These are phyloP conservation scores for Haplographium delicatum DNA, from an alignment of 495 filamentous ascomycete genomes.

Conservation along the genomic window DNA sequence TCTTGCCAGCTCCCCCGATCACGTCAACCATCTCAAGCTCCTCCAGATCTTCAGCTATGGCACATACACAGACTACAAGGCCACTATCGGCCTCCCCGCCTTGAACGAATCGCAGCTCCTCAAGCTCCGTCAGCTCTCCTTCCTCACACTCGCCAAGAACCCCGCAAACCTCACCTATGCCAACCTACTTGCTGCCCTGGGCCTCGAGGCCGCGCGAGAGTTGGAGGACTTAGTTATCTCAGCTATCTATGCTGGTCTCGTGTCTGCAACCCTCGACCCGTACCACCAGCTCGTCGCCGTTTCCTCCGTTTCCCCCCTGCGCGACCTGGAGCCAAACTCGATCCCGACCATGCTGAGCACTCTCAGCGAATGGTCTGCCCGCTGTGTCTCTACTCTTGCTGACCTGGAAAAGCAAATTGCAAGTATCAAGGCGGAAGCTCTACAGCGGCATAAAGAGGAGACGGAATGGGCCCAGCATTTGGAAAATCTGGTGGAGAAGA, in stretches of 20 bases:
- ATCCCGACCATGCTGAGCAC: constrained; percentile 60
- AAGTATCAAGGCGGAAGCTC: constrained; percentile 48
- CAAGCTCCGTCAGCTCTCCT: constrained; percentile 88
- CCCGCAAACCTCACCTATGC: constrained; percentile 63
- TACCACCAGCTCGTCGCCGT: constrained; percentile 64
- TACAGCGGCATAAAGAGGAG: constrained; percentile 46
- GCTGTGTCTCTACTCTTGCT: constrained; percentile 67
- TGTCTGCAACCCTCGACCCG: constrained; percentile 79
- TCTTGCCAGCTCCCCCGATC: constrained; percentile 46
- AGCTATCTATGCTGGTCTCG: constrained; percentile 78
- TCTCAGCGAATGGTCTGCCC: constrained; percentile 66
- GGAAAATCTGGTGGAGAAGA: constrained; percentile 39
- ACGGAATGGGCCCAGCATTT: constrained; percentile 40
- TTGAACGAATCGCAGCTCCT: constrained; percentile 67
- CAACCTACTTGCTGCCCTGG: constrained; percentile 59
- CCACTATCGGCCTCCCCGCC: constrained; percentile 55
- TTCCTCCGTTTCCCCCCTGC: constrained; percentile 73
- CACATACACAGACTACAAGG: constrained; percentile 68
- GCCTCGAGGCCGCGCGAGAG: constrained; percentile 58
- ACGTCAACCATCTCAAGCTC: constrained; percentile 58
- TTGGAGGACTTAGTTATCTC: constrained; percentile 89
- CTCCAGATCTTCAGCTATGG: constrained; percentile 93
- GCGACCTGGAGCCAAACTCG: constrained; percentile 70
- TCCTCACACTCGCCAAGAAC: constrained; percentile 67
- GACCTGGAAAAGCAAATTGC: constrained; percentile 71